phyloP scores from a whole-genome alignment of 2,329 filamentous ascomycete genomes.

The Cladophialophora bantiana region DNA sequence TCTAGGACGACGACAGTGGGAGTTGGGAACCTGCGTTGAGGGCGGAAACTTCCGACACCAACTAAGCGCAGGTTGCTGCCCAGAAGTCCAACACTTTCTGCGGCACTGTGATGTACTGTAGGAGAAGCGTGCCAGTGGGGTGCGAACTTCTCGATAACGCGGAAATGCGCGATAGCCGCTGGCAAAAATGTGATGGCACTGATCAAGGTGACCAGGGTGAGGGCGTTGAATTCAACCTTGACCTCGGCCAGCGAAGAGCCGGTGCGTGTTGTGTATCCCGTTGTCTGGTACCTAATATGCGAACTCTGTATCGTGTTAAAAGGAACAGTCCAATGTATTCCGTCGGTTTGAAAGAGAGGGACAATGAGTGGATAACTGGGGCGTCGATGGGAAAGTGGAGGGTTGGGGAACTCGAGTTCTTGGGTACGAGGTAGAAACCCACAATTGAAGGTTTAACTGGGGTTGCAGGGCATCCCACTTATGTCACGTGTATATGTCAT shows the following conservation, averaged over 20 bases:
- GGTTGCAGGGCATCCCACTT: too few species aligned
- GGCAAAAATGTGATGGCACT: neutral
- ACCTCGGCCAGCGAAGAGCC: neutral
- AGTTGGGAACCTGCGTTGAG: neutral
- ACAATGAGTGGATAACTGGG: neutral
- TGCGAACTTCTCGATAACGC: neutral
- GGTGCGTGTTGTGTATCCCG: neutral
- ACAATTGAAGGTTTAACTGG: neutral
- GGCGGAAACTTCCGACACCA: neutral
- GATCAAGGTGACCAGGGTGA: neutral
- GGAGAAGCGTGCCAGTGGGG: neutral
- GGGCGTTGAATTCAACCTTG: neutral
- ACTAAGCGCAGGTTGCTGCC: neutral
- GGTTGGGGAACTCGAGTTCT: neutral
- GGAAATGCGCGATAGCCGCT: neutral
- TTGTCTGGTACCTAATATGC: neutral
- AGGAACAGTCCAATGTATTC: neutral
- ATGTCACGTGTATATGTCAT: neutral
- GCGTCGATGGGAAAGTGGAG: neutral
- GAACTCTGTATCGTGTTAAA: neutral
- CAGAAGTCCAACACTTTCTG: neutral
- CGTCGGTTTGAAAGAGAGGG: neutral
- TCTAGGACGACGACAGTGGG: neutral
- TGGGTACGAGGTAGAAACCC: neutral
- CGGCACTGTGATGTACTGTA: conserved; percentile 1